Percentiles rank a stretch among this genome's conserved stretches.
These are phyloP conservation scores for Yarrowia bubula DNA, from an alignment of 805 yeast species.

Conservation along the genomic window DNA sequence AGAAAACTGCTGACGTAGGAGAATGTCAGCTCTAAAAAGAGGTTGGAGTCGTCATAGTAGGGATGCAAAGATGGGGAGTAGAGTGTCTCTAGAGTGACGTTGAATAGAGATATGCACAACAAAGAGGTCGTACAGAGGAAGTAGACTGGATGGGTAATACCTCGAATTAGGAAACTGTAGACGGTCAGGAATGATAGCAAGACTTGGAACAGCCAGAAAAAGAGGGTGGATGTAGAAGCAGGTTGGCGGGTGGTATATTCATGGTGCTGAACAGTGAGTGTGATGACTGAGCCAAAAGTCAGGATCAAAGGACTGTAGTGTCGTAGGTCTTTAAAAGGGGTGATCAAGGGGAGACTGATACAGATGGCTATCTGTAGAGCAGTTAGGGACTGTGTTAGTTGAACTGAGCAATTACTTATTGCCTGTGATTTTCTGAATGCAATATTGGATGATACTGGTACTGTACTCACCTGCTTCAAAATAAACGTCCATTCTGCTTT, in stretches of 20 bases:
- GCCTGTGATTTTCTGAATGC: too few relatives aligned
- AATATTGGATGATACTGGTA: too few relatives aligned
- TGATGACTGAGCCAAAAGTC: neutral
- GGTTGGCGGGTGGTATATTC: neutral
- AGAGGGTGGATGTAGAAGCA: neutral
- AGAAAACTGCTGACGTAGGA: neutral
- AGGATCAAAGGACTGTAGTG: neutral
- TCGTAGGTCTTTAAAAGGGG: neutral
- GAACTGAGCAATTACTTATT: too few relatives aligned
- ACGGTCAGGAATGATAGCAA: neutral
- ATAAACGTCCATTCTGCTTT: neutral
- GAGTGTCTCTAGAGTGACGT: neutral
- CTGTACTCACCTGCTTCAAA: slow-evolving; percentile 6
- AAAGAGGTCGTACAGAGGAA: neutral
- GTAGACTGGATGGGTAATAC: neutral
- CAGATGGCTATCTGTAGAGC: neutral
- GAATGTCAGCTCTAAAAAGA: neutral
- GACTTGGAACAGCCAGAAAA: neutral
- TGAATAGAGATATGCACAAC: neutral
- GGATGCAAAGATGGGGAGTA: neutral
- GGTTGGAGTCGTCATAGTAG: neutral
- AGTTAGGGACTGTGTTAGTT: neutral
- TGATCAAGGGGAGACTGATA: neutral
- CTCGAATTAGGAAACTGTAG: neutral
- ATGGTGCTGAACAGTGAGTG: neutral